Percentiles rank a stretch among this genome's conserved stretches.
Conservation (phyloP, 1,139 yeast genomes). For the Suhomyces yuchorum region DNA sequence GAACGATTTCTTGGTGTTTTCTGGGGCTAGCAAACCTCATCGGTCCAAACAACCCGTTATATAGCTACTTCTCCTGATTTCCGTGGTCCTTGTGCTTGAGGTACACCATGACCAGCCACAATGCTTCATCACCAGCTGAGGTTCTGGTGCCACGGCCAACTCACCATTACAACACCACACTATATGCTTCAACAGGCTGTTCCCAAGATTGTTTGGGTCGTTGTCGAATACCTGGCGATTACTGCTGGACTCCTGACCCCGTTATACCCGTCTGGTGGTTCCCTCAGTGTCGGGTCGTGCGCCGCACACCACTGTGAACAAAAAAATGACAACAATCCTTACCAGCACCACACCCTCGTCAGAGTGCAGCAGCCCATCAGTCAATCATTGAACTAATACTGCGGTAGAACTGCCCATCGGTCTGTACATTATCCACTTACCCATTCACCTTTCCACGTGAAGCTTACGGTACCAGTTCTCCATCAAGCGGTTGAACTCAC, state of each 20-base stretch:
- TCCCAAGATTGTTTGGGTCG: too few relatives aligned
- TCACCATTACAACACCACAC: too few relatives aligned
- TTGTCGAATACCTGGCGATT: neutral
- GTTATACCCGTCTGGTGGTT: neutral
- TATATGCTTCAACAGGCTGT: too few relatives aligned
- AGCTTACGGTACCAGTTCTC: neutral
- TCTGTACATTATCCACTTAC: conserved; percentile 1
- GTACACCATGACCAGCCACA: too few relatives aligned
- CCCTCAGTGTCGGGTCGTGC: conserved; percentile 9
- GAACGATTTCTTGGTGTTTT: too few relatives aligned
- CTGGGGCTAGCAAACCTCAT: too few relatives aligned
- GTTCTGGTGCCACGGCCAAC: too few relatives aligned
- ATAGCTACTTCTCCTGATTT: too few relatives aligned
- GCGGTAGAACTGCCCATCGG: conserved; percentile 5
- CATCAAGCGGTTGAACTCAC: conserved; percentile 1
- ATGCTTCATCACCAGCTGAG: too few relatives aligned
- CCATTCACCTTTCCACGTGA: neutral
- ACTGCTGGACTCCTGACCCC: neutral
- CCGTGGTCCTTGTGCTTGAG: too few relatives aligned
- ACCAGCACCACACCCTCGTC: conserved; percentile 9
- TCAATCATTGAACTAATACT: conserved; percentile 8
- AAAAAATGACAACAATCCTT: conserved; percentile 16
- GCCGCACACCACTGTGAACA: conserved; percentile 11
- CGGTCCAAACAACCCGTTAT: too few relatives aligned
- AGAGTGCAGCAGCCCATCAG: conserved; percentile 9